These are phyloP conservation scores for Lachancea waltii DNA, from an alignment of 805 yeast genomes.

Conservation along the genomic window DNA sequence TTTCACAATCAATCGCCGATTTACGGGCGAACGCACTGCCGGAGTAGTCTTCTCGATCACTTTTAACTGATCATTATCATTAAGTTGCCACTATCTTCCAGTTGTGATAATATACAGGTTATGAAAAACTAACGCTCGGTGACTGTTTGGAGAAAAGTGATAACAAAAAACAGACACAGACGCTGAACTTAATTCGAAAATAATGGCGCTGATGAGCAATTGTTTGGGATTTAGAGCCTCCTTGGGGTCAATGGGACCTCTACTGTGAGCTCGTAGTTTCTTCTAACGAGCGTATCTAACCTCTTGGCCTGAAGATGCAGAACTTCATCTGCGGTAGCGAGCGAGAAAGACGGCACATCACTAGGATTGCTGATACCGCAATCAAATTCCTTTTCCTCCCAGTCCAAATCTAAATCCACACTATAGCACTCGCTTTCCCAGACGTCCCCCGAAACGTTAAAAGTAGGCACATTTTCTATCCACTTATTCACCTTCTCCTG, in stretches of 20 bases:
- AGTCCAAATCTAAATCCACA: constrained; percentile 20
- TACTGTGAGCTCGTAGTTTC: constrained; percentile 13
- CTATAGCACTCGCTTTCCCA: constrained; percentile 22
- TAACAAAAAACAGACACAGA: no score
- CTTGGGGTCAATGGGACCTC: constrained; percentile 4
- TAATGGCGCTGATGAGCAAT: not conserved
- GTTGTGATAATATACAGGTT: no score
- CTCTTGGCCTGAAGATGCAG: constrained; percentile 23
- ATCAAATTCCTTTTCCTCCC: constrained; percentile 33
- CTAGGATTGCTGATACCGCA: constrained; percentile 7
- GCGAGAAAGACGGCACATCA: constrained; percentile 2
- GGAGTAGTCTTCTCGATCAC: no score
- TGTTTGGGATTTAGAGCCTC: not conserved
- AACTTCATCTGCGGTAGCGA: constrained; percentile 20
- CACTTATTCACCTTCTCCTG: constrained; percentile 60
- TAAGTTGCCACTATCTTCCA: no score
- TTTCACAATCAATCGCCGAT: not conserved
- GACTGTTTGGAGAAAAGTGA: no score
- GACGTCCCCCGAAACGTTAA: constrained; percentile 13
- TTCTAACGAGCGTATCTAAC: constrained; percentile 22
- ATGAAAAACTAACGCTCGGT: no score
- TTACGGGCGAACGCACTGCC: no score
- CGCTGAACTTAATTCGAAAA: not conserved
- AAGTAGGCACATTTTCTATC: constrained; percentile 54
- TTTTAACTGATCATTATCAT: no score